These are phyloP conservation scores for Fusarium verrucosum DNA, from an alignment of 2,329 filamentous ascomycete genomes.

Conservation along the genomic window DNA sequence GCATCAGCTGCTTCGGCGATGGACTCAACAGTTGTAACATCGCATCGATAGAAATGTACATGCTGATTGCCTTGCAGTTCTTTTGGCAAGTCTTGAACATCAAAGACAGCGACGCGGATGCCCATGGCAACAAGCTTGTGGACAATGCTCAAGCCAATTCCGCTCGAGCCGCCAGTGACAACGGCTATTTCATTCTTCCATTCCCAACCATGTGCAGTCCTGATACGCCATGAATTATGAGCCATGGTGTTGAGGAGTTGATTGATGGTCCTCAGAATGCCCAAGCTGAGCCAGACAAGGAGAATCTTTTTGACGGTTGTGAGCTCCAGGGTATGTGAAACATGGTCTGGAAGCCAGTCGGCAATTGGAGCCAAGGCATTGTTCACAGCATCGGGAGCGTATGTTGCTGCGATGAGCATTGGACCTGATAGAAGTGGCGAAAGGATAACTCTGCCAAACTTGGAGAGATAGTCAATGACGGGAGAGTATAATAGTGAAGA, in stretches of 20 bases:
- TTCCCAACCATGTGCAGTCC: constrained; percentile 42
- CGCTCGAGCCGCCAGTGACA: constrained; percentile 56
- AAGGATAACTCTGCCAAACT: constrained; percentile 5
- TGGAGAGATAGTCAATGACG: constrained; percentile 8
- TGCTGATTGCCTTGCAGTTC: constrained; percentile 32
- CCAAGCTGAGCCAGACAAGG: constrained; percentile 38
- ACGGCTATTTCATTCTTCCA: constrained; percentile 55
- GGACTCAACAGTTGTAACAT: constrained; percentile 54
- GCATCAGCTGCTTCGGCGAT: constrained; percentile 55
- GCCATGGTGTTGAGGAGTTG: constrained; percentile 41
- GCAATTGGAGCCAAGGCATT: constrained; percentile 16
- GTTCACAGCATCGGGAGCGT: constrained; percentile 24
- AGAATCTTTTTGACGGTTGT: constrained; percentile 11
- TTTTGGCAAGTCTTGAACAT: constrained; percentile 58
- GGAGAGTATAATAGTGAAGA: constrained; percentile 39
- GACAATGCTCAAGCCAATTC: constrained; percentile 53
- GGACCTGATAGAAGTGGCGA: constrained; percentile 36
- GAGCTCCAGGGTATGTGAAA: constrained; percentile 13
- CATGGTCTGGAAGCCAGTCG: constrained; percentile 7
- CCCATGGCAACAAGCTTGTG: constrained; percentile 50
- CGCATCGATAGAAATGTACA: constrained; percentile 50
- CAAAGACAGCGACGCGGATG: constrained; percentile 73
- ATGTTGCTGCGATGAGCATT: constrained; percentile 24
- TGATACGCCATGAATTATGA: constrained; percentile 45
- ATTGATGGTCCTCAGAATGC: constrained; percentile 41